phyloP scores from a whole-genome alignment of 2,329 filamentous ascomycete species.

The Aspergillus transmontanensis region DNA sequence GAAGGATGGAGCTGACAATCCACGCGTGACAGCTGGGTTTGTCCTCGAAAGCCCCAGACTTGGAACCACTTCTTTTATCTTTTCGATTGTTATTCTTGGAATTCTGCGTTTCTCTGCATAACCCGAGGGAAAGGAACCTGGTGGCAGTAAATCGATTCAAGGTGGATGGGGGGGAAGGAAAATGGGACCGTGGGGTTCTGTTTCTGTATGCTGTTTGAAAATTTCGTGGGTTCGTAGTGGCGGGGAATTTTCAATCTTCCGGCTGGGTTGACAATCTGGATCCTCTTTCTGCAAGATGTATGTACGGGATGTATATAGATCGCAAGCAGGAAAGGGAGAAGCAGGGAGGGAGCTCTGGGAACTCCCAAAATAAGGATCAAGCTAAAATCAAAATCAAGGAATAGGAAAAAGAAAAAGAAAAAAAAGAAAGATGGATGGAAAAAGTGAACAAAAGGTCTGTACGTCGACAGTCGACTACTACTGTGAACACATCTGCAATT shows the following conservation, averaged over 20 bases:
- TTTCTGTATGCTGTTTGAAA: neutral
- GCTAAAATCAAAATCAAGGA: neutral
- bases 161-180: neutral
- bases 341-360: neutral
- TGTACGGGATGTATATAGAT: neutral
- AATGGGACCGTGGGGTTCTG: constrained; percentile 1
- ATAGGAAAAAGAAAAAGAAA: neutral
- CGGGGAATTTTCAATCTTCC: neutral
- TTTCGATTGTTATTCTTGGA: neutral
- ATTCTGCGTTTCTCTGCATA: neutral
- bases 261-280: neutral
- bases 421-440: neutral
- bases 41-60: neutral
- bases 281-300: neutral
- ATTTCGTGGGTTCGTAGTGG: neutral
- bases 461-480: too few species aligned
- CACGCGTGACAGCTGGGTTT: constrained; percentile 1
- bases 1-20: constrained; percentile 1
- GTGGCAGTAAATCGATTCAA: neutral
- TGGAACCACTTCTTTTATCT: neutral
- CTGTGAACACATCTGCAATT: neutral
- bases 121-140: too few species aligned
- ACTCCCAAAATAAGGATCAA: too few species aligned
- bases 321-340: neutral
- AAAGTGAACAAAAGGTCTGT: too few species aligned